Conservation (phyloP, 179 eudicot species). For the Drosera spatulata region DNA sequence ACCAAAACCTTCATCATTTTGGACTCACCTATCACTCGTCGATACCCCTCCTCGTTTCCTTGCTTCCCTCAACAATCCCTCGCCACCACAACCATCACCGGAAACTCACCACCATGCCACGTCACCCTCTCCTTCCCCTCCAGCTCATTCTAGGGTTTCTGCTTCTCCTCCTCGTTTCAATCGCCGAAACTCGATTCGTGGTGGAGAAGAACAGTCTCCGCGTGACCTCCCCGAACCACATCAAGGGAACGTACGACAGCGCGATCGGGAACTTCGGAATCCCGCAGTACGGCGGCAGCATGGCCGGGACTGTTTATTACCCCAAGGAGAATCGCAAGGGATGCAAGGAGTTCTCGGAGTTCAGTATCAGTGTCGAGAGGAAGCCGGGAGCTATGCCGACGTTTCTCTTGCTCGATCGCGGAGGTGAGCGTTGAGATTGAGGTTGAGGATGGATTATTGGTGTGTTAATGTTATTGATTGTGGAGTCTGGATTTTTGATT, state of each 20-base stretch:
- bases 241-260: constrained; percentile 69
- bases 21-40: too few relatives aligned
- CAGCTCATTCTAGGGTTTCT: constrained; percentile 31
- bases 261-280: constrained; percentile 95
- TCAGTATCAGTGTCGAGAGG: constrained; percentile 43
- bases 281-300: constrained; percentile 91
- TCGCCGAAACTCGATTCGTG: constrained; percentile 45
- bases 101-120: too few relatives aligned
- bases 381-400: constrained; percentile 81
- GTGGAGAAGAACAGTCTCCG: constrained; percentile 90
- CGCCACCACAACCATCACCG: too few relatives aligned
- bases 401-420: constrained; percentile 81
- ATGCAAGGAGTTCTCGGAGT: constrained; percentile 47
- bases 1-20: too few relatives aligned
- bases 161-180: constrained; percentile 11
- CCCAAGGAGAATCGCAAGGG: constrained; percentile 80
- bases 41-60: too few relatives aligned
- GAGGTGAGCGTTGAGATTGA: constrained; percentile 28
- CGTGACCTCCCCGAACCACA: constrained; percentile 59
- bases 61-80: too few relatives aligned
- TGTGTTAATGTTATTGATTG: too few relatives aligned
- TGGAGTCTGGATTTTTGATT: too few relatives aligned
- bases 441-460: neutral
- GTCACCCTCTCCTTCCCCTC: too few relatives aligned
- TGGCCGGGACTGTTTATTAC: constrained; percentile 74